Evolutionary conservation across 2,329 filamentous ascomycete species (phyloP), one percentile per base, ranked within the genome.

Genomic region (Waltergamsia citrina): DNA sequence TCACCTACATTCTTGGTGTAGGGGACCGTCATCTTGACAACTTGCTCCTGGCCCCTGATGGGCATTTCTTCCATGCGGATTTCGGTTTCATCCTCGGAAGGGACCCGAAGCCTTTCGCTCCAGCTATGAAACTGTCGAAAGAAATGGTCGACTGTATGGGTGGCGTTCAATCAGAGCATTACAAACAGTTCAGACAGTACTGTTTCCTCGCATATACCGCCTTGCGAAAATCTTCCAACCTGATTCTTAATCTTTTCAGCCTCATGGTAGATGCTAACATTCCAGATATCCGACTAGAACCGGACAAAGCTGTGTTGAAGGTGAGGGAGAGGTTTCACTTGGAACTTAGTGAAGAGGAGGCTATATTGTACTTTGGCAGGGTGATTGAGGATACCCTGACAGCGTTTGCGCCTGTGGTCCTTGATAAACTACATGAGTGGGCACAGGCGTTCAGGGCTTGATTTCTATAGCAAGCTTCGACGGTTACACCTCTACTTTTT

Each of bases 71-170:
- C 71, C 92, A 98, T 54, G 88, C 90, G 20, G 92, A 98, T 56
- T 98, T 98, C 49, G 92, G 93, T 27, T 98, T 94, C 59, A 98
- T 98, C 41, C 80, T 98, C 2, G 92, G 92, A 14, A 84, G 92
- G 26, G 92, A 98, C 46, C 92, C 92, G 0, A 98, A 98, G 52
- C 92, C 92, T 0, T 96, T 98, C 52, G 90, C 92, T 0, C 92
- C 92, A 0, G 78, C 90, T 34, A 94, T 98, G 81, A 98, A 98
- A 57, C 75, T 98, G 7, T 90, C 83, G 51, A 90, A 88, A 47
- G 90, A 98, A 52, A 98, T 98, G 92, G 85, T 96, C 4, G 92
- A 98, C 50, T 92, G 88, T 41, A 95, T 98, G 86, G 93, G 93
- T 26, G 92, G 92, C 10, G 71, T 79, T 7, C 71, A 73, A 22